Percentiles rank a stretch among this genome's conserved stretches.
These are phyloP conservation scores for Neoboletus magnificus DNA, from an alignment of 768 basidiomycete genomes.

Conservation along the genomic window DNA sequence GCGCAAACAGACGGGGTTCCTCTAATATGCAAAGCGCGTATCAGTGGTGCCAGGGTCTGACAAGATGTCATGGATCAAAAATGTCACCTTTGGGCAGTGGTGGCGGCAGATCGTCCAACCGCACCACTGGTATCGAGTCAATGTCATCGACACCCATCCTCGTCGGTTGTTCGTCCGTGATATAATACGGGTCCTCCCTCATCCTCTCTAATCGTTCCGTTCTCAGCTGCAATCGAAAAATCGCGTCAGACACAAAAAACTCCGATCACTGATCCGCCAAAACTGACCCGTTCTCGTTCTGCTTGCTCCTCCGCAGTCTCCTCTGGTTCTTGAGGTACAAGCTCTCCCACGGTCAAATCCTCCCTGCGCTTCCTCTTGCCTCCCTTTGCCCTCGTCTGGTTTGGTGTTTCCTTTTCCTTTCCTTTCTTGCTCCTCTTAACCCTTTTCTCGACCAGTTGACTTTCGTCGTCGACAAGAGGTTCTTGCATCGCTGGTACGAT, in stretches of 20 bases:
- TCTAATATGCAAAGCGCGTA: constrained; percentile 18
- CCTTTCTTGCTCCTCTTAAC: constrained; percentile 43
- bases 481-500: constrained; percentile 62
- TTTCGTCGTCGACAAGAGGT: constrained; percentile 28
- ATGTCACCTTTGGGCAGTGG: constrained; percentile 33
- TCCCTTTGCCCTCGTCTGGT: constrained; percentile 29
- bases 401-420: constrained; percentile 42
- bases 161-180: constrained; percentile 59
- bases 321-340: constrained; percentile 38
- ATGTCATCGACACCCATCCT: constrained; percentile 52
- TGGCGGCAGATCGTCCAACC: constrained; percentile 70
- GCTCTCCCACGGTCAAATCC: constrained; percentile 20
- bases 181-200: constrained; percentile 90
- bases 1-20: constrained; percentile 42
- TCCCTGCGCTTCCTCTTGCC: constrained; percentile 48
- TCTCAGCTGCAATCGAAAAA: constrained; percentile 49
- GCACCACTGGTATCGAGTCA: constrained; percentile 91
- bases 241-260: constrained; percentile 3
- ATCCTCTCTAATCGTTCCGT: constrained; percentile 72
- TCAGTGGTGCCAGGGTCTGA: constrained; percentile 19
- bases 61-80: neutral
- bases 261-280: neutral
- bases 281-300: constrained; percentile 62
- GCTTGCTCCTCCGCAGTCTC: constrained; percentile 59
- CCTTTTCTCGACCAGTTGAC: constrained; percentile 38